These are phyloP conservation scores for Fusarium tjaetaba DNA, from an alignment of 2,329 filamentous ascomycete species.

Conservation along the genomic window DNA sequence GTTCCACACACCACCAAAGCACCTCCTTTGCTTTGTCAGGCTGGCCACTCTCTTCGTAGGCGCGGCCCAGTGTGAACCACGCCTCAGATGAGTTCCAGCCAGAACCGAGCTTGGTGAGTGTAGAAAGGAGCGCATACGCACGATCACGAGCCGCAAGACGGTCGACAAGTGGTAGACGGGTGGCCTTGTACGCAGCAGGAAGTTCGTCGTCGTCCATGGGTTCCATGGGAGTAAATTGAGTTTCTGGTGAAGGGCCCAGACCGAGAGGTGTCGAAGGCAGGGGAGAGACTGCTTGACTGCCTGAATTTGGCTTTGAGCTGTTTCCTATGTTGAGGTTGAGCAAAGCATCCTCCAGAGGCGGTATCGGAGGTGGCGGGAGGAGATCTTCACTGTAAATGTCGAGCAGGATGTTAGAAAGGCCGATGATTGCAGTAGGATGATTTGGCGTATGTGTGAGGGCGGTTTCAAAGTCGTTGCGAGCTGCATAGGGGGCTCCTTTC, in stretches of 20 bases:
- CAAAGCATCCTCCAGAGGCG: conserved; percentile 50
- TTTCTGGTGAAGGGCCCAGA: conserved; percentile 49
- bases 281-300: conserved; percentile 15
- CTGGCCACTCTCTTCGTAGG: conserved; percentile 88
- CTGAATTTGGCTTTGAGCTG: conserved; percentile 1
- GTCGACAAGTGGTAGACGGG: conserved; percentile 76
- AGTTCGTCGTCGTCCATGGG: conserved; percentile 53
- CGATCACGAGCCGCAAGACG: conserved; percentile 90
- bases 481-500: conserved; percentile 71
- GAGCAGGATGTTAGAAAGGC: conserved; percentile 84
- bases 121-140: conserved; percentile 83
- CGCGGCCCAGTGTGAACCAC: conserved; percentile 88
- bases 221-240: conserved; percentile 14
- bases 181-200: conserved; percentile 64
- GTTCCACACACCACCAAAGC: conserved; percentile 96
- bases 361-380: conserved; percentile 66
- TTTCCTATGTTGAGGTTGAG: not conserved
- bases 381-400: conserved; percentile 81
- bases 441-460: conserved; percentile 83
- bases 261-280: conserved; percentile 60
- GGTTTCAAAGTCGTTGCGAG: conserved; percentile 81
- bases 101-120: conserved; percentile 83
- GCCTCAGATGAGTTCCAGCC: conserved; percentile 95
- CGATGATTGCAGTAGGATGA: conserved; percentile 82
- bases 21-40: conserved; percentile 89